These are phyloP conservation scores for Agrostemma githago DNA, from an alignment of 148 eudicot species.

Conservation along the genomic window DNA sequence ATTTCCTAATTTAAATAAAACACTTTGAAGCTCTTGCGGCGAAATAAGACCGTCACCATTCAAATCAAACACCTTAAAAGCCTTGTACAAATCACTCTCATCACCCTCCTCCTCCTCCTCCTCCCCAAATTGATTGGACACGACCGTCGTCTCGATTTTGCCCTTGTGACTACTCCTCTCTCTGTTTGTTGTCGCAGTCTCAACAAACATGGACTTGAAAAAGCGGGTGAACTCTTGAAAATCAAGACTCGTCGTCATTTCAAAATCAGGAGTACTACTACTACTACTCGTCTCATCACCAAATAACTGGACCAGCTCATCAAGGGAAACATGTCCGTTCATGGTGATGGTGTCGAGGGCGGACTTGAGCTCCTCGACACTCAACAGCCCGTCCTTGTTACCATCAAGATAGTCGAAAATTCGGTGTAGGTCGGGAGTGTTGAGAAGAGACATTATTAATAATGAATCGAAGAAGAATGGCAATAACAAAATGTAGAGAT, in stretches of 20 bases:
- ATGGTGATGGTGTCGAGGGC: slow-evolving; percentile 38
- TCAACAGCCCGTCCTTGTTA: slow-evolving; percentile 48
- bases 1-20: slow-evolving; percentile 50
- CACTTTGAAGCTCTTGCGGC: slow-evolving; percentile 51
- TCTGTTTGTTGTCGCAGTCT: background rate
- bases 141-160: background rate
- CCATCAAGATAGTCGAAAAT: slow-evolving; percentile 50
- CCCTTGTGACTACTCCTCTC: background rate
- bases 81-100: slow-evolving; percentile 40
- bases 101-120: slow-evolving; percentile 2
- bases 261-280: too few species aligned
- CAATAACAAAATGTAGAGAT: background rate
- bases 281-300: slow-evolving; percentile 30
- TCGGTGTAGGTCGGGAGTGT: slow-evolving; percentile 30
- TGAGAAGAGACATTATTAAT: slow-evolving; percentile 33
- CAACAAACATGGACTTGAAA: slow-evolving; percentile 26
- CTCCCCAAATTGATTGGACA: slow-evolving; percentile 15
- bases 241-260: slow-evolving; percentile 22
- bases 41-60: slow-evolving; percentile 66
- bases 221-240: slow-evolving; percentile 36
- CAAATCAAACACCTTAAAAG: slow-evolving; percentile 66
- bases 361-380: slow-evolving; percentile 43
- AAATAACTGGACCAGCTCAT: slow-evolving; percentile 36
- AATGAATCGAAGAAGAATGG: background rate
- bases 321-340: slow-evolving; percentile 25